phyloP scores from a whole-genome alignment of 768 basidiomycete genomes.

The Kwoniella mangroviensis region DNA sequence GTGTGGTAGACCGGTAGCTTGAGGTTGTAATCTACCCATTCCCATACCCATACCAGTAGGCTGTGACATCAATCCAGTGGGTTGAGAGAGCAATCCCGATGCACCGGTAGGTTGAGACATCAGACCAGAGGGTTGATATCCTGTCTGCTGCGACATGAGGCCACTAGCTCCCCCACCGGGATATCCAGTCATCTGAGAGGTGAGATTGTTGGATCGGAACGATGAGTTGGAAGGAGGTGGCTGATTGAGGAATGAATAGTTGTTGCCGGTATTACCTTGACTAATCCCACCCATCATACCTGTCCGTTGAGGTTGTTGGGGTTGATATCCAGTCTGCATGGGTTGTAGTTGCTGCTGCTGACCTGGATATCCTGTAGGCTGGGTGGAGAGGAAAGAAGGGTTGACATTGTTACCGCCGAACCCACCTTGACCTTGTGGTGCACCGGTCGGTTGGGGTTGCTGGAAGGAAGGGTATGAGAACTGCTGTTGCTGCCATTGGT shows the following conservation, averaged over 20 bases:
- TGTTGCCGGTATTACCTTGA: slow-evolving; percentile 18
- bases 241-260: slow-evolving; percentile 44
- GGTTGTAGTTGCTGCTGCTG: slow-evolving; percentile 10
- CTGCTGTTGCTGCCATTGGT: slow-evolving; percentile 39
- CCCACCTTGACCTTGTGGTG: slow-evolving; percentile 19
- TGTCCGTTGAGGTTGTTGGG: slow-evolving; percentile 34
- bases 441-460: slow-evolving; percentile 48
- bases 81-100: slow-evolving; percentile 43
- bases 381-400: slow-evolving; percentile 27
- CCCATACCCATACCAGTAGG: slow-evolving; percentile 34
- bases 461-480: slow-evolving; percentile 25
- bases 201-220: slow-evolving; percentile 46
- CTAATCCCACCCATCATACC: slow-evolving; percentile 1
- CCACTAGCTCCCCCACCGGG: slow-evolving; percentile 34
- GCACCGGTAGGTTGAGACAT: slow-evolving; percentile 43
- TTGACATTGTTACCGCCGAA: slow-evolving; percentile 23
- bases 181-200: slow-evolving; percentile 43
- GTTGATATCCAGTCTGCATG: slow-evolving; percentile 33
- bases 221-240: slow-evolving; percentile 39
- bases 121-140: slow-evolving; percentile 35
- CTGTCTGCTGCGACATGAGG: slow-evolving; percentile 41
- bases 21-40: slow-evolving; percentile 42
- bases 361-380: slow-evolving; percentile 31
- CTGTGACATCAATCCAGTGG: slow-evolving; percentile 34
- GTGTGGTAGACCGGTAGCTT: slow-evolving; percentile 54